Conservation (phyloP, 768 basidiomycete species). For the Hygrocybe coccinea region DNA sequence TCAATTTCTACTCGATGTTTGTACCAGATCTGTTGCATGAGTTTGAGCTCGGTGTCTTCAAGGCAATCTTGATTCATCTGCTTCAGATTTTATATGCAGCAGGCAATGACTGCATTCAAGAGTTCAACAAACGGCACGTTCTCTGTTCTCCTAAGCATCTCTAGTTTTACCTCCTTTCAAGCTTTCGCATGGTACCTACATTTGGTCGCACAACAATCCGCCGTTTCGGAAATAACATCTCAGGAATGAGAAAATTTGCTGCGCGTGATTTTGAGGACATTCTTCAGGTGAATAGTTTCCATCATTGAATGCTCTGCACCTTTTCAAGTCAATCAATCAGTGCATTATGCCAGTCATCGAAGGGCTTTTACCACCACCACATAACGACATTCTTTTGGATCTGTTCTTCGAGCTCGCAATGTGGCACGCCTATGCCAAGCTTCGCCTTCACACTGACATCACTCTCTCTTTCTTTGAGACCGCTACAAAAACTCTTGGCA, state of each 20-base stretch:
- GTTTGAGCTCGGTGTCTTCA: slow-evolving; percentile 26
- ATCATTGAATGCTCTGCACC: background rate
- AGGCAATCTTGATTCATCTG: slow-evolving; percentile 23
- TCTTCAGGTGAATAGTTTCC: slow-evolving; percentile 21
- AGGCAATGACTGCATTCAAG: slow-evolving; percentile 5
- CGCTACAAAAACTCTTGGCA: slow-evolving; percentile 23
- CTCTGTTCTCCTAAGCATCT: background rate
- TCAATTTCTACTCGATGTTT: slow-evolving; percentile 19
- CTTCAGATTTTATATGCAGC: slow-evolving; percentile 19
- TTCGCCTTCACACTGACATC: slow-evolving; percentile 35
- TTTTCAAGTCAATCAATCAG: slow-evolving; percentile 13
- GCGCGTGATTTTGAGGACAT: slow-evolving; percentile 30
- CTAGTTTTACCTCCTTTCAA: background rate
- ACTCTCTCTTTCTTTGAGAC: slow-evolving; percentile 26
- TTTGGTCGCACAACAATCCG: slow-evolving; percentile 19
- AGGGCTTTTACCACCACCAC: slow-evolving; percentile 27
- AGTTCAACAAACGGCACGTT: slow-evolving; percentile 15
- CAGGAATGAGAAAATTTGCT: slow-evolving; percentile 18
- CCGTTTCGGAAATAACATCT: slow-evolving; percentile 18
- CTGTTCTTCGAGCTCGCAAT: slow-evolving; percentile 30
- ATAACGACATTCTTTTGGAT: slow-evolving; percentile 27
- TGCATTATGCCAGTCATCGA: slow-evolving; percentile 35
- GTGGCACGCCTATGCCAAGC: slow-evolving; percentile 40
- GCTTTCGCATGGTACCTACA: slow-evolving; percentile 10
- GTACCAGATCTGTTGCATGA: slow-evolving; percentile 26